Evolutionary conservation across 2,329 filamentous ascomycete species (phyloP), one percentile per base, ranked within the genome.

Genomic region (Ophiocordyceps robertsii): DNA sequence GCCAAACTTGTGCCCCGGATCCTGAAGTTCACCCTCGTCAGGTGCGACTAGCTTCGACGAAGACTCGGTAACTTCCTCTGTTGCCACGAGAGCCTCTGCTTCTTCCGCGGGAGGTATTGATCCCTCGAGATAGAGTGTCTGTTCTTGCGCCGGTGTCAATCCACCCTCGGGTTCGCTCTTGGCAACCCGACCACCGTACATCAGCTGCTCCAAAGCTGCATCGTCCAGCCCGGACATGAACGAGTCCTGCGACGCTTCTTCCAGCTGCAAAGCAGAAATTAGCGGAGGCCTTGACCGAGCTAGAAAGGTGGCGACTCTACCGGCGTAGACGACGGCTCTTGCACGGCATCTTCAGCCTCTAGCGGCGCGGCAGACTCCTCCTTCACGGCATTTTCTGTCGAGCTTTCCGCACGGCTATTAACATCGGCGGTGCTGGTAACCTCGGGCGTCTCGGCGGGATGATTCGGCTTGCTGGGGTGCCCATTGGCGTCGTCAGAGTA

Each of bases 1-100:
- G 4, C 76, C 77, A 55, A 87, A 95, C 57, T 90, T 93, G 58
- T 85, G 71, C n/a, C 84, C 84, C 13, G 69, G 59, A 3, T 62
- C 60, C 31, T 59, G 51, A 24, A 56, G 33, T 24, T 51, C 46
- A 27, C 14, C 24, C 16, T 17, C n/a, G 3, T 7, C 13, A 6
- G 19, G 44, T 46, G 3, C 43, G 46, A 12, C 50, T 47, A 10
- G 47, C 41, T 45, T 42, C 41, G 51, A 43, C 14, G 45, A 37
- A 5, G 42, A 24, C 31, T 53, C 49, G 6, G 50, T 44, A 9
- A 46, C 45, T 37, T 52, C 49, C 11, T 44, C 46, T 31, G 46
- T 50, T 1, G 57, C 51, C n/a, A 55, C 43, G 8, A 57, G 44
- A 38, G 52, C 55, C 41, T 61, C 61, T 7, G 31, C 39, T 8